phyloP scores from a whole-genome alignment of 139 green algal genomes.

The Spirogloea muscicola region DNA sequence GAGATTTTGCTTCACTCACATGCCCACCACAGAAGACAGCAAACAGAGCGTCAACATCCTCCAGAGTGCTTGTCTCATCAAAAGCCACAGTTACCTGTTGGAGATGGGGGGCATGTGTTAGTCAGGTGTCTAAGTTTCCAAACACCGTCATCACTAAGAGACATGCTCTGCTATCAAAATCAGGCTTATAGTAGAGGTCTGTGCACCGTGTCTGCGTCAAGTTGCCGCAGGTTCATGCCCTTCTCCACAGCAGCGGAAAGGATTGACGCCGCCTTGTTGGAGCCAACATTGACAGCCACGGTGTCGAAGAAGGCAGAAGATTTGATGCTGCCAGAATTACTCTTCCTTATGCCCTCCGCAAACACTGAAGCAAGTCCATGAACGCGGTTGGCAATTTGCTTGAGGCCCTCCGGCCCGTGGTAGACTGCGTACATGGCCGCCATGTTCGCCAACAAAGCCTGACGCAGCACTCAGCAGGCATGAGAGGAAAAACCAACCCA shows the following conservation, averaged over 20 bases:
- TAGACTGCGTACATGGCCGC: slow-evolving; percentile 95
- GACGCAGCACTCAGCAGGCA: too few relatives aligned
- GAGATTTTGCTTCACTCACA: background rate
- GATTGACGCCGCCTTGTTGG: slow-evolving; percentile 50
- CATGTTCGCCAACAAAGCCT: slow-evolving; percentile 97
- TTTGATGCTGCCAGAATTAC: slow-evolving; percentile 57
- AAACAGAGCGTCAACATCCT: slow-evolving; percentile 85
- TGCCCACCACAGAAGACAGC: slow-evolving; percentile 40
- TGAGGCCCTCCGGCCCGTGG: slow-evolving; percentile 92
- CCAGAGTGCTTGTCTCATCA: slow-evolving; percentile 88
- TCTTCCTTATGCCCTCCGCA: slow-evolving; percentile 71
- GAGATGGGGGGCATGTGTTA: too few relatives aligned
- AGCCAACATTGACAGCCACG: slow-evolving; percentile 52
- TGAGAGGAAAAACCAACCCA: too few relatives aligned
- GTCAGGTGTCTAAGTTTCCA: too few relatives aligned
- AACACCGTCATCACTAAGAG: too few relatives aligned
- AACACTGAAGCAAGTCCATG: slow-evolving; percentile 83
- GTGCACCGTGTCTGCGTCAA: slow-evolving; percentile 57
- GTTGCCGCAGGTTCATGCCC: slow-evolving; percentile 80
- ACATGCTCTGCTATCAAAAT: too few relatives aligned
- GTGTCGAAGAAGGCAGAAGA: slow-evolving; percentile 92
- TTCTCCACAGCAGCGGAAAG: slow-evolving; percentile 33
- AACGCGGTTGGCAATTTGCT: slow-evolving; percentile 77
- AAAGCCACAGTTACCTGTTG: slow-evolving; percentile 70
- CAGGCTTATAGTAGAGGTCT: too few relatives aligned